These are phyloP conservation scores for Dorcoceras hygrometricum DNA, from an alignment of 257 asterid species.

Conservation along the genomic window DNA sequence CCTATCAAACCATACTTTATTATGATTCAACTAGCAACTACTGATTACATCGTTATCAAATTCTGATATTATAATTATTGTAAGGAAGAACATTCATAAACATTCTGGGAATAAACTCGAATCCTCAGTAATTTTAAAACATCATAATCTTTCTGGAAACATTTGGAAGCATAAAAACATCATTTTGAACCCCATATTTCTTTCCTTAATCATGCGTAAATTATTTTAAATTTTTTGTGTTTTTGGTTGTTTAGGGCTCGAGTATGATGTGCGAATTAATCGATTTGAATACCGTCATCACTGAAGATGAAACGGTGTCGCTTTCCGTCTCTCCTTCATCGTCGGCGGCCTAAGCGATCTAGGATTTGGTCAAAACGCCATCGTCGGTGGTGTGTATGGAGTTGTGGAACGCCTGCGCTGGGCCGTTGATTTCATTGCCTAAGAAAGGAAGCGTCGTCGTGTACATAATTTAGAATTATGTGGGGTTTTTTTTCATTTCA, in stretches of 20 bases:
- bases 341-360: conserved; percentile 34
- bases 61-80: too few species aligned
- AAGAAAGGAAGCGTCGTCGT: conserved; percentile 81
- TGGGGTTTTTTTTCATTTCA: conserved; percentile 15
- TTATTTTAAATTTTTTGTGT: conserved; percentile 4
- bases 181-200: too few species aligned
- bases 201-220: too few species aligned
- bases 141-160: too few species aligned
- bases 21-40: too few species aligned
- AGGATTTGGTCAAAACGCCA: conserved; percentile 29
- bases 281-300: conserved; percentile 70
- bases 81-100: too few species aligned
- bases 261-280: conserved; percentile 57
- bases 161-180: too few species aligned
- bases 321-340: conserved; percentile 34
- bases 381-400: conserved; percentile 76
- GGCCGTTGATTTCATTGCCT: conserved; percentile 90
- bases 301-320: conserved; percentile 53
- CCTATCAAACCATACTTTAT: too few species aligned
- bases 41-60: too few species aligned
- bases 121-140: too few species aligned
- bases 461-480: conserved; percentile 32
- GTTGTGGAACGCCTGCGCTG: conserved; percentile 99
- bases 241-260: conserved; percentile 46
- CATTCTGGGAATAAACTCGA: too few species aligned